These are phyloP conservation scores for Betula pendula DNA, from an alignment of 306 rosid species.

Conservation along the genomic window DNA sequence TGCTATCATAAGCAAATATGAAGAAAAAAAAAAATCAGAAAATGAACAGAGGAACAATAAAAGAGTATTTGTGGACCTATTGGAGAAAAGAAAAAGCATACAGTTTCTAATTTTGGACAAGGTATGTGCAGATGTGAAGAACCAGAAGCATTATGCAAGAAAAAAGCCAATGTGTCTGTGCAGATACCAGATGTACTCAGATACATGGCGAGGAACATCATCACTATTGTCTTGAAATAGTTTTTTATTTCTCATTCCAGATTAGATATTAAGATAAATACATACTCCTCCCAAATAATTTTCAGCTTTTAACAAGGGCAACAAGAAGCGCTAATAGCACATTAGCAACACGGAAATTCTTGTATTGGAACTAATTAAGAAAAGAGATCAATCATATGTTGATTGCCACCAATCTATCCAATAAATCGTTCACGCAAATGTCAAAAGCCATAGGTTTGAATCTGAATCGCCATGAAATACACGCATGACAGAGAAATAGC, in stretches of 20 bases:
- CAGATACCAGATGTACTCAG: constrained; percentile 3
- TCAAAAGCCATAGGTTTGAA: background rate
- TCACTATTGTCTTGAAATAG: background rate
- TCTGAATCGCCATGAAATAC: background rate
- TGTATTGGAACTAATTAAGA: background rate
- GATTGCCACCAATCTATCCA: background rate
- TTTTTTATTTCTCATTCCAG: background rate
- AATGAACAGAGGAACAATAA: constrained; percentile 8
- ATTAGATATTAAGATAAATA: too few relatives aligned
- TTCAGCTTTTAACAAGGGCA: background rate
- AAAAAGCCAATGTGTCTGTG: background rate
- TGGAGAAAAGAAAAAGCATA: background rate
- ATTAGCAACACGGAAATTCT: background rate
- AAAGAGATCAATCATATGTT: background rate
- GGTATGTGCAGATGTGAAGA: background rate
- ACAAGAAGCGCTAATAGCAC: constrained; percentile 2
- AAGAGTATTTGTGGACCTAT: background rate
- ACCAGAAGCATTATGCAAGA: background rate
- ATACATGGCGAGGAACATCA: background rate
- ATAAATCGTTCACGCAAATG: background rate
- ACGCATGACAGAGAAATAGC: background rate
- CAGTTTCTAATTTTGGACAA: background rate
- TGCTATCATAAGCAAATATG: constrained; percentile 42
- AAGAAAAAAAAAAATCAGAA: constrained; percentile 21
- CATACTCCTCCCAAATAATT: background rate